Evolutionary conservation across 495 filamentous ascomycete genomes (phyloP), one percentile per base, ranked within the genome.

Genomic region (Aspergillus wentii): DNA sequence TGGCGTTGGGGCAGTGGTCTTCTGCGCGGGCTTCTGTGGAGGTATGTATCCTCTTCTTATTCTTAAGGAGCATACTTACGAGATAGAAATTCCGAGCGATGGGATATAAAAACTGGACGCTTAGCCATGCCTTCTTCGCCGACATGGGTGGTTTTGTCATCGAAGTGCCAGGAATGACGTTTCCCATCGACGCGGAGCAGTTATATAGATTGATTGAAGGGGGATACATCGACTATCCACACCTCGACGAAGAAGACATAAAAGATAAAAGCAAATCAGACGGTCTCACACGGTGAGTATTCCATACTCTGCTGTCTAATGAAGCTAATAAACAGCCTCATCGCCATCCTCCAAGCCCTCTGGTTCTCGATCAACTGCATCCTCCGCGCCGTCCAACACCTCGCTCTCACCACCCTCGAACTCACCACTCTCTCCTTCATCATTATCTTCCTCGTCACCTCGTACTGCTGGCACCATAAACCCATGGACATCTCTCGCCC

Each of bases 351-450:
- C n/a, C n/a, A n/a, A n/a, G n/a, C n/a, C n/a, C n/a, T n/a, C n/a
- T 73, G 69, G 66, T 62, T 69, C 32, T 49, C 38, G 30, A 56
- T 32, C n/a, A n/a, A n/a, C n/a, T 59, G 59, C 25, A 43, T 61
- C 8, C 9, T 34, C 1, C 49, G 67, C 10, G 23, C 48, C 7
- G 47, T 37, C 1, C 40, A 57, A n/a, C 21, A 20, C 0, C 34
- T 71, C 0, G 28, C 49, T 10, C 35, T 68, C 17, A 67, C 55
- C 16, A 49, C 64, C 7, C 44, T 68, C 1, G 68, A 69, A 41
- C 46, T 71, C 2, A 68, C 68, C 9, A 64, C 61, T 2, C 41
- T 68, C 9, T 63, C 54, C 1, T 69, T 69, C 33, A 59, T 66
- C 5, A 10, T 72, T 1, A 54, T 57, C 17, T 54, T 61, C 7